These are phyloP conservation scores for Chamaenerion angustifolium DNA, from an alignment of 345 rosid genomes.

Conservation along the genomic window DNA sequence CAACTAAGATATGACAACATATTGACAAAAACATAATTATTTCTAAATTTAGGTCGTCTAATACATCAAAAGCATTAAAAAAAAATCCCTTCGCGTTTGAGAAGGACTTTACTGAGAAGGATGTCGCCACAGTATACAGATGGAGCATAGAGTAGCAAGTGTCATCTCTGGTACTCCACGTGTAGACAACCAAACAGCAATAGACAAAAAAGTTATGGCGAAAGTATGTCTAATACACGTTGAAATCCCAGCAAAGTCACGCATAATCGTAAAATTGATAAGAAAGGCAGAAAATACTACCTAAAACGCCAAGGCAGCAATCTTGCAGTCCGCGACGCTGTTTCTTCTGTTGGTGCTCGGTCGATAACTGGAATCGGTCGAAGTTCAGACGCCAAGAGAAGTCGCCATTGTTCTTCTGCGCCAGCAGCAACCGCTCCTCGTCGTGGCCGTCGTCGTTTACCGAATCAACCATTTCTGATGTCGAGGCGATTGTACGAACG, in stretches of 20 bases:
- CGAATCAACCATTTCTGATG: slow-evolving; percentile 27
- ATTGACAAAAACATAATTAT: too few relatives aligned
- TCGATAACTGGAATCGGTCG: slow-evolving; percentile 46
- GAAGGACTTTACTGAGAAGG: too few relatives aligned
- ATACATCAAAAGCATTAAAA: too few relatives aligned
- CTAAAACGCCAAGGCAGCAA: slow-evolving; percentile 66
- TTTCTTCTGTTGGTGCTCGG: slow-evolving; percentile 43
- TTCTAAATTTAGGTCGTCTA: too few relatives aligned
- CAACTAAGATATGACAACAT: neutral
- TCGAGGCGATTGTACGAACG: neutral
- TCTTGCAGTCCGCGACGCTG: slow-evolving; percentile 32
- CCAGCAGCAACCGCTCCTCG: slow-evolving; percentile 51
- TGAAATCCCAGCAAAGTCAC: neutral
- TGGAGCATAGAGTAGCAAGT: too few relatives aligned
- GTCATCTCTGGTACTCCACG: too few relatives aligned
- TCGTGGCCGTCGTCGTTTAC: slow-evolving; percentile 16
- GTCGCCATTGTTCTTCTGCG: slow-evolving; percentile 34
- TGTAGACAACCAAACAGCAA: too few relatives aligned
- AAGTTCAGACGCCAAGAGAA: slow-evolving; percentile 86
- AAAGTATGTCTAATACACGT: neutral
- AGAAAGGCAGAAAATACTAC: slow-evolving; percentile 15
- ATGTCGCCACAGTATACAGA: too few relatives aligned
- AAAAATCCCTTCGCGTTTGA: too few relatives aligned
- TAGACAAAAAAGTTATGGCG: too few relatives aligned
- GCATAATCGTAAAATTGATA: neutral